Evolutionary conservation across 2,329 filamentous ascomycete species (phyloP), one percentile per base, ranked within the genome.

Genomic region (Colletotrichum tropicicola): DNA sequence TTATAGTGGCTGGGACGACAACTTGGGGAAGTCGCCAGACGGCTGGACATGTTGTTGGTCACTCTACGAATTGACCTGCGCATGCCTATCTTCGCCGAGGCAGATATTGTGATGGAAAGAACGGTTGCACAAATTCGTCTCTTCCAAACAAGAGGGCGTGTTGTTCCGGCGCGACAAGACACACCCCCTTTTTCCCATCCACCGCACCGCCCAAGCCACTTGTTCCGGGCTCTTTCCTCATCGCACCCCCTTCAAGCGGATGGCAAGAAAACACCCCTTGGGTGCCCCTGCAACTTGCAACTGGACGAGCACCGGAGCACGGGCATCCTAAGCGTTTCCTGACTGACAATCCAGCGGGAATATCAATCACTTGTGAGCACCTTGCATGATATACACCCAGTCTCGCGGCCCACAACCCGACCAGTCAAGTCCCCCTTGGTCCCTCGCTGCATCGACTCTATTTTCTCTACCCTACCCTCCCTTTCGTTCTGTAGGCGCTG

Each of bases 401-500:
- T 51, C 65, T 59, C 58, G 59, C 59, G 52, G 66, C 65, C 60
- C 65, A 64, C 55, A 65, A 55, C 53, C 59, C 59, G 53, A 37
- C 63, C 63, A 64, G 62, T 62, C 35, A 65, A 61, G 43, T 62
- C 10, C 37, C 43, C 57, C 58, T 56, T 51, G 49, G 57, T 56
- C 51, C 58, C 58, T 56, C 62, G 57, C 44, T 64, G 55, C 60
- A 53, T 41, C 57, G 37, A 62, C 45, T 66, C 63, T 66, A 57
- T 59, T 64, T 66, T 49, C 59, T 66, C 63, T 64, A 64, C 53
- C 63, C 59, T 44, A 48, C 52, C 55, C 47, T 60, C 65, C 63
- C 51, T 63, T 67, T 61, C 65, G 60, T 63, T 65, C 67, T 54
- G 66, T 72, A 72, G 70, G 69, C 71, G 71, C 71, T 71, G 70